Percentiles rank a stretch among this genome's conserved stretches.
phyloP scores from a whole-genome alignment of 73 alveolate species.

The Stentor coeruleus region DNA sequence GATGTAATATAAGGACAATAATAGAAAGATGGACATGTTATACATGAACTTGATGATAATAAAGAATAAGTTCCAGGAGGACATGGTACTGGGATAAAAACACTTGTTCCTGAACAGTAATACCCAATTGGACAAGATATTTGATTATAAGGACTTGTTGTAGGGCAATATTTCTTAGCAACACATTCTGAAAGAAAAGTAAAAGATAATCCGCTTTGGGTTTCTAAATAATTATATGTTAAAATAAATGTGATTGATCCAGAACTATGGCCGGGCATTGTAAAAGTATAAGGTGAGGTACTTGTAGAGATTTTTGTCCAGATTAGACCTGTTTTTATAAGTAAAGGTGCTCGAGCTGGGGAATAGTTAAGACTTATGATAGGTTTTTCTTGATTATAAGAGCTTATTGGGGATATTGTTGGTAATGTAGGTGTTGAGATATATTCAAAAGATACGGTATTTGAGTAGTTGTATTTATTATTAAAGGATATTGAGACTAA shows the following conservation, averaged over 20 bases:
- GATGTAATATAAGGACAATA: slow-evolving; percentile 49
- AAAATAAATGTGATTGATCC: neutral
- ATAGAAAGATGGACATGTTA: slow-evolving; percentile 48
- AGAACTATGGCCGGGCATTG: neutral
- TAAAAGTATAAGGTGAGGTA: neutral
- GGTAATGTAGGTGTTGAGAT: neutral
- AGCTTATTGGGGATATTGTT: neutral
- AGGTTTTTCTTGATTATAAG: neutral
- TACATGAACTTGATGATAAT: neutral
- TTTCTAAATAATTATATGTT: slow-evolving; percentile 1
- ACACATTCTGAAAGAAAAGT: slow-evolving; percentile 29
- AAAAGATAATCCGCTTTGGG: slow-evolving; percentile 13
- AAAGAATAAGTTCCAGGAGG: neutral
- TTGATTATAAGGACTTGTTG: slow-evolving; percentile 17
- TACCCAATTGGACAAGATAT: slow-evolving; percentile 52
- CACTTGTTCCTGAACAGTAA: slow-evolving; percentile 44
- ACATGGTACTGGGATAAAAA: slow-evolving; percentile 25
- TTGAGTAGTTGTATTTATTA: neutral
- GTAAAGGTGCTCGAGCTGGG: neutral
- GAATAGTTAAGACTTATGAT: neutral
- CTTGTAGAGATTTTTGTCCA: neutral
- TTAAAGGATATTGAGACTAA: neutral
- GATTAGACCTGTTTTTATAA: neutral
- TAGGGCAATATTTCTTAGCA: slow-evolving; percentile 28
- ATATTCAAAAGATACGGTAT: neutral